Evolutionary conservation across 148 eudicot genomes (phyloP).

Genomic region (Rhododendron ferrugineum): DNA sequence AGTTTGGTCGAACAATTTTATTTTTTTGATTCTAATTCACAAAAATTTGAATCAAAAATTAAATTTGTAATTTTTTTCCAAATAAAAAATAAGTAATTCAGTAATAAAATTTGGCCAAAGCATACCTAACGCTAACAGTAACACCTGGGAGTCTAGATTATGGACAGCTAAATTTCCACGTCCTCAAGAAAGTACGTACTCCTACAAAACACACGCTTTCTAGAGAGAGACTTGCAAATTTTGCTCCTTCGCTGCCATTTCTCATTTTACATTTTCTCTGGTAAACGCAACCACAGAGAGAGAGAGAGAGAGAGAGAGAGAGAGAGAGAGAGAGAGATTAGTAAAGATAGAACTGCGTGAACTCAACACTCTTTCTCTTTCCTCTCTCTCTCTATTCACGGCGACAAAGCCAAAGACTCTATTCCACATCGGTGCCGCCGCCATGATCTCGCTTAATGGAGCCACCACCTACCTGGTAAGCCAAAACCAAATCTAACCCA

Average conservation of each 20-base stretch:
- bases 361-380: slow-evolving; percentile 1
- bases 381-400: not conserved
- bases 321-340: not conserved
- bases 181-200: not conserved
- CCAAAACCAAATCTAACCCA: slow-evolving; percentile 10
- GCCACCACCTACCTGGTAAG: slow-evolving; percentile 49
- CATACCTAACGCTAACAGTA: not conserved
- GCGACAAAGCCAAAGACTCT: not conserved
- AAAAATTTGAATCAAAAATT: no score
- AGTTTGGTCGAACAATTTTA: not conserved
- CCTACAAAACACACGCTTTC: not conserved
- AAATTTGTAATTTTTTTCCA: no score
- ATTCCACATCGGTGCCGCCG: slow-evolving; percentile 17
- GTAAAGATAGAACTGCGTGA: not conserved
- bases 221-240: not conserved
- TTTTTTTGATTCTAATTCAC: no score
- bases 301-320: not conserved
- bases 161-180: not conserved
- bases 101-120: not conserved
- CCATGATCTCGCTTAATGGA: slow-evolving; percentile 65
- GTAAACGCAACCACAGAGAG: not conserved
- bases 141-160: not conserved
- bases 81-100: not conserved
- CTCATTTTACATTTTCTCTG: not conserved
- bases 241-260: not conserved